A percentile compares a stretch with the other conserved stretches of the same genome.
phyloP scores from a whole-genome alignment of 345 rosid species.

The Cardamine resedifolia region DNA sequence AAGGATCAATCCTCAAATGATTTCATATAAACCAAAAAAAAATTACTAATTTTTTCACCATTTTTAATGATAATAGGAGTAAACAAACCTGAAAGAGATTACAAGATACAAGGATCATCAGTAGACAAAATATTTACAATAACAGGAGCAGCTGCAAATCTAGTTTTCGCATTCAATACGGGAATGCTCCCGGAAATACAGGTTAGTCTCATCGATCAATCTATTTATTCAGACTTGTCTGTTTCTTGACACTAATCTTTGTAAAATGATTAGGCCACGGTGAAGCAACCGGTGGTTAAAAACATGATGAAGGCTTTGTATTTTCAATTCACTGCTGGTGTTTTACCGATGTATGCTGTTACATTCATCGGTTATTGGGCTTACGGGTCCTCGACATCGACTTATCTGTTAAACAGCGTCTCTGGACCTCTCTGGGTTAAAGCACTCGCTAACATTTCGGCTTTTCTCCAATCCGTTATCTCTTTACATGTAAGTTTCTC shows the following conservation, averaged over 20 bases:
- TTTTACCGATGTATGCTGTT: constrained; percentile 70
- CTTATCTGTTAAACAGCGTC: constrained; percentile 71
- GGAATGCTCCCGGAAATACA: constrained; percentile 98
- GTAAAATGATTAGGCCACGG: constrained; percentile 60
- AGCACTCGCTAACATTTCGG: constrained; percentile 65
- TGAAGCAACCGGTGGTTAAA: constrained; percentile 69
- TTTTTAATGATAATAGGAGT: constrained; percentile 43
- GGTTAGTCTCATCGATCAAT: constrained; percentile 21
- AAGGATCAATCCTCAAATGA: background rate
- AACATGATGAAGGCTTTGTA: constrained; percentile 91
- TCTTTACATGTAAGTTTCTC: constrained; percentile 65
- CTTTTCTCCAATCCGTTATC: constrained; percentile 87
- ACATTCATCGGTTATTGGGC: constrained; percentile 93
- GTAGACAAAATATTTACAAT: constrained; percentile 55
- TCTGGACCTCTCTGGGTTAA: constrained; percentile 82
- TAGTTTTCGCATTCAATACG: constrained; percentile 86
- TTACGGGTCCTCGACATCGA: constrained; percentile 67
- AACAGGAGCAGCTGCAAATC: constrained; percentile 79
- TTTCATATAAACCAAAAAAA: background rate
- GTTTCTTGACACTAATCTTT: background rate
- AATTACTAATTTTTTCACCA: background rate
- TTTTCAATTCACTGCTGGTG: constrained; percentile 77
- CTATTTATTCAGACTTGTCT: background rate
- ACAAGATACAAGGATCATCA: constrained; percentile 58
- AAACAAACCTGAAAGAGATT: constrained; percentile 70